Evolutionary conservation across 257 asterid species (phyloP).

Genomic region (Solanum habrochaites): DNA sequence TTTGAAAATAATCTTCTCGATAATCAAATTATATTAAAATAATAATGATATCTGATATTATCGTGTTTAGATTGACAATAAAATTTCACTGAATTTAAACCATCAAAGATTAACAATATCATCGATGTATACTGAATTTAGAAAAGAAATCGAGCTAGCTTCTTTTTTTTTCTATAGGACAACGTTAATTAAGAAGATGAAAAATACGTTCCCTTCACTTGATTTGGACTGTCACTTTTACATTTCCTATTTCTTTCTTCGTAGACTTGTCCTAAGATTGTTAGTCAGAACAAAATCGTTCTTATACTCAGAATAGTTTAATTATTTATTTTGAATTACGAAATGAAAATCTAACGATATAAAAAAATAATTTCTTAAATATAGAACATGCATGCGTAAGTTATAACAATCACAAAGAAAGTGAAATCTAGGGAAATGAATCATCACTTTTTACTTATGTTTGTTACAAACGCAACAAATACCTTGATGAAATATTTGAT

Average conservation of each 20-base stretch:
- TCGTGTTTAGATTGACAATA: neutral
- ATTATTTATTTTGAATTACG: neutral
- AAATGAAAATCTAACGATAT: neutral
- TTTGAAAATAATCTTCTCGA: neutral
- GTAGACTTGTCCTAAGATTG: neutral
- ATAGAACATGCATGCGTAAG: neutral
- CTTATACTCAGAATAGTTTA: neutral
- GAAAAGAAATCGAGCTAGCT: neutral
- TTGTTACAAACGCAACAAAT: neutral
- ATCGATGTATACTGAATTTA: neutral
- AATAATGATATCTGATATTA: neutral
- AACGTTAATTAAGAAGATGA: neutral
- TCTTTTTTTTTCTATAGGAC: neutral
- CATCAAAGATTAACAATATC: neutral
- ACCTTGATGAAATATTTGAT: neutral
- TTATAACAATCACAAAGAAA: neutral
- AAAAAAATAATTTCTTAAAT: neutral
- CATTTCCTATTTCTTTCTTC: neutral
- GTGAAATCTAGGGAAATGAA: neutral
- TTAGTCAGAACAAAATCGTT: neutral
- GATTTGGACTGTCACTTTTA: neutral
- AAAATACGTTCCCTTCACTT: too few species aligned
- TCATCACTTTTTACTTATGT: neutral
- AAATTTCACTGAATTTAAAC: fast-evolving
- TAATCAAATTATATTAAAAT: neutral